These are phyloP conservation scores for Lachnellula subtilissima DNA, from an alignment of 2,329 filamentous ascomycete genomes.

Conservation along the genomic window DNA sequence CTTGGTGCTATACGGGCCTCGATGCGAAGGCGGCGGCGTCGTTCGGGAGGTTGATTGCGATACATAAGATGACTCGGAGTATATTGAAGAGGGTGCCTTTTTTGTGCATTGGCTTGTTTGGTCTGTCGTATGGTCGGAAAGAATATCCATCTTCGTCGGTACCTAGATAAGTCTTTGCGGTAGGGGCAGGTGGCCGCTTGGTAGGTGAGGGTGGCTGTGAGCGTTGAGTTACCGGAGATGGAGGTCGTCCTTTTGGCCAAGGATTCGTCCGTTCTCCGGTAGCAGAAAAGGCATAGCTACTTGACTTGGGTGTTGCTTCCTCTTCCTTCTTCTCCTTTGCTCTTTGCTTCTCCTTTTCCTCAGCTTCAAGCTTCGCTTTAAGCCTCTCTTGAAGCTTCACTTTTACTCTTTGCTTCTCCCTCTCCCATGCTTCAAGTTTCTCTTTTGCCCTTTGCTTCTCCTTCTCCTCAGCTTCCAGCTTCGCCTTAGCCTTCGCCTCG, in stretches of 20 bases:
- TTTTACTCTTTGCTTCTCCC: constrained; percentile 4
- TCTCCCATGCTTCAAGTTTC: constrained; percentile 37
- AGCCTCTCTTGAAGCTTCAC: background rate
- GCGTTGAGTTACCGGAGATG: constrained; percentile 30
- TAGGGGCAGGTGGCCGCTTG: constrained; percentile 42
- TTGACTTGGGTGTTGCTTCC: constrained; percentile 27
- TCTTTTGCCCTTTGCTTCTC: constrained; percentile 34
- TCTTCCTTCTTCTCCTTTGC: constrained; percentile 16
- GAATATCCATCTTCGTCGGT: constrained; percentile 63
- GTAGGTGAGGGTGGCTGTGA: constrained; percentile 34
- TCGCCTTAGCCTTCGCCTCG: constrained; percentile 19
- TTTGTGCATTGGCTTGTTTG: constrained; percentile 51
- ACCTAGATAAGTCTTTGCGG: constrained; percentile 54
- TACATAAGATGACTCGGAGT: constrained; percentile 83
- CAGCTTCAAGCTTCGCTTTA: constrained; percentile 7
- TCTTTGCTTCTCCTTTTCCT: constrained; percentile 16
- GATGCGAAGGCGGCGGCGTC: constrained; percentile 73
- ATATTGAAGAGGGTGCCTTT: constrained; percentile 65
- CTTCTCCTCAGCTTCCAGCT: constrained; percentile 22
- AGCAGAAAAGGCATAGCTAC: constrained; percentile 57
- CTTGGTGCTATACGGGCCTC: constrained; percentile 76
- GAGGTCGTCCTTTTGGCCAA: constrained; percentile 60
- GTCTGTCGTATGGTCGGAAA: constrained; percentile 71
- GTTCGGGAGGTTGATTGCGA: constrained; percentile 81
- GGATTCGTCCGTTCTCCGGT: constrained; percentile 66